Base-by-base conservation (phyloP, 2,329 filamentous ascomycete genomes). In the Diplodia intermedia region DNA sequence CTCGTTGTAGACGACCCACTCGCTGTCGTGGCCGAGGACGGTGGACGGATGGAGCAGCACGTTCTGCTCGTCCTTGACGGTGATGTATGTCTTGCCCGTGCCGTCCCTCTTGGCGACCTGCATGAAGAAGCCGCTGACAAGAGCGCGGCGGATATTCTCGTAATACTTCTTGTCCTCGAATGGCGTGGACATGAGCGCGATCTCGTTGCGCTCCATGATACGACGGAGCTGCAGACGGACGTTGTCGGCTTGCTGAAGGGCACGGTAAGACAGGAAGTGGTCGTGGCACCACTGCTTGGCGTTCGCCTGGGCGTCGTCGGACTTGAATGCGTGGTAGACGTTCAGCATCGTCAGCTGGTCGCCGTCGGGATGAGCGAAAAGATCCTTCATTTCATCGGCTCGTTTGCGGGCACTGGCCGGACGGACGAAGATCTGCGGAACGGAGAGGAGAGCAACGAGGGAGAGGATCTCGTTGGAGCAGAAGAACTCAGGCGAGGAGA, bases 81-180 rank as follows among this genome's bases (percentile, higher is more conserved):
- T 99, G 71, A 90, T 89, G 82, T 99, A 99, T 52, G 92, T 88
- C 85, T 98, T 98, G 76, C 92, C 91, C 36, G 88, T 90, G 63
- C 88, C 88, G 76, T 98, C 93, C 77, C 91, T 93, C 88, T 97
- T 97, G 69, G 95, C 96, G 26, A 98, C 92, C 79, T 99, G 95
- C 95, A 61, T 67, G 86, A 99, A 99, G 86, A 99, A 99, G 40
- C 96, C 95, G 0, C 94, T 88, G 14, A 97, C 90, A 15, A 99
- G 86, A 9, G 95, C 94, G 47, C 93, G 90, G 54, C 94, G 91
- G 75, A 99, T 99, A 79, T 99, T 99, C 79, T 89, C 93, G 81
- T 98, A 99, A 84, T 99, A 99, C 77, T 96, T 92, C 85, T 97
- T 97, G 82, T 98, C 90, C 74, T 94, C 91, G 76, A 97, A 98